These are phyloP conservation scores for Russula griseocarnosa DNA, from an alignment of 768 basidiomycete genomes.

Conservation along the genomic window DNA sequence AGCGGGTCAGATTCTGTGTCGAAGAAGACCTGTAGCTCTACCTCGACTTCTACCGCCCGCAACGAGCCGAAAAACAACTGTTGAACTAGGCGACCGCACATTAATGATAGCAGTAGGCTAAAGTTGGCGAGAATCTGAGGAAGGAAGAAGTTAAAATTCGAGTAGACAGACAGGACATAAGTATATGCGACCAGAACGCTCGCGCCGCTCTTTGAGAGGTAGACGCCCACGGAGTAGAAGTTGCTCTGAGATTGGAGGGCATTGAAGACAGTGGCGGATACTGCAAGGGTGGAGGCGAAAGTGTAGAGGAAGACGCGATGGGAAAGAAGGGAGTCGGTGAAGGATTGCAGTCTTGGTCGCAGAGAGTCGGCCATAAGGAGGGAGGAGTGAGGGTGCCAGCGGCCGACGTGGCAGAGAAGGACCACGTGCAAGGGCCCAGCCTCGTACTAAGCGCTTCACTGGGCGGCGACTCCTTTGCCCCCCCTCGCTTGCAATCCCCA, in stretches of 20 bases:
- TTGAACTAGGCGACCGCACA: slow-evolving; percentile 75
- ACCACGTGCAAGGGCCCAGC: slow-evolving; percentile 6
- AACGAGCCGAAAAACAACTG: slow-evolving; percentile 88
- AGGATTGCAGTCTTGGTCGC: slow-evolving; percentile 48
- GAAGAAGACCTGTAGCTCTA: slow-evolving; percentile 35
- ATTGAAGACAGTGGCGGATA: slow-evolving; percentile 69
- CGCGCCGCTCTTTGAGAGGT: slow-evolving; percentile 89
- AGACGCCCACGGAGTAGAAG: slow-evolving; percentile 92
- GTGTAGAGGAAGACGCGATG: slow-evolving; percentile 70
- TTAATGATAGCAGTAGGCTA: slow-evolving; percentile 68
- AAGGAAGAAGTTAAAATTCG: slow-evolving; percentile 2
- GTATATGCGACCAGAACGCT: slow-evolving; percentile 70
- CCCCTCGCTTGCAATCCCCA: slow-evolving; percentile 11
- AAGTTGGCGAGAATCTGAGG: slow-evolving; percentile 87
- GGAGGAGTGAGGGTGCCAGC: not conserved
- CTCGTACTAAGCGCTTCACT: not conserved
- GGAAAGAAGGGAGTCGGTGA: slow-evolving; percentile 50
- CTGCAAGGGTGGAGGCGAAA: slow-evolving; percentile 60
- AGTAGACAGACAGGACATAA: not conserved
- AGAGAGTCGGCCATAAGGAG: slow-evolving; percentile 41
- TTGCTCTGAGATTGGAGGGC: slow-evolving; percentile 81
- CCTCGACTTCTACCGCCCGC: slow-evolving; percentile 88
- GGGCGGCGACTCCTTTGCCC: slow-evolving; percentile 1
- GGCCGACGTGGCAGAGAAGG: slow-evolving; percentile 14
- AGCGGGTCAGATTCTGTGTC: not conserved